Conservation (phyloP, 78 protist species). For the Dictyostelium capitatum region DNA sequence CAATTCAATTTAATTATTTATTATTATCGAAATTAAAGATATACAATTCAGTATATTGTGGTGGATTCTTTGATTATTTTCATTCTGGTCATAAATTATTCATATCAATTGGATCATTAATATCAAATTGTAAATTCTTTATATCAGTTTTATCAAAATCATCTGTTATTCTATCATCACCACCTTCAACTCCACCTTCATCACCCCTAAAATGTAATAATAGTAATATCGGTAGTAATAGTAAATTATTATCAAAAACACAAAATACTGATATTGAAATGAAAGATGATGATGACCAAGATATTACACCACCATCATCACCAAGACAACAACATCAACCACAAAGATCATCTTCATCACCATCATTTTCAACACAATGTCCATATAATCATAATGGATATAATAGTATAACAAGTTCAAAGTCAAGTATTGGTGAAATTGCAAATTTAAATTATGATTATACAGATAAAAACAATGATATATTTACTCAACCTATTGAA, state of each 20-base stretch:
- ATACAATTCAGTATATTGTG: conserved; percentile 22
- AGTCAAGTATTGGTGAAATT: conserved; percentile 37
- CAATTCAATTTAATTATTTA: not conserved
- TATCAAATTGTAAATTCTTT: conserved; percentile 1
- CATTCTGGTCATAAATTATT: conserved; percentile 53
- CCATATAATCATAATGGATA: not conserved
- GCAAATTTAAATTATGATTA: not conserved
- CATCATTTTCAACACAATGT: not conserved
- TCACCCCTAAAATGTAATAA: not conserved
- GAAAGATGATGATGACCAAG: not conserved
- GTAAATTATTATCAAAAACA: not conserved
- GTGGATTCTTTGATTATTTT: conserved; percentile 70
- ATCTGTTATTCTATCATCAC: not conserved
- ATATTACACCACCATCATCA: not conserved
- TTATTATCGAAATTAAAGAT: not conserved
- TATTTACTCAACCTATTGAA: conserved; percentile 15
- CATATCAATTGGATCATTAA: conserved; percentile 37
- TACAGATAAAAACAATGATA: conserved; percentile 13
- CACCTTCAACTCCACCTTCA: not conserved
- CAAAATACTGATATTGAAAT: not conserved
- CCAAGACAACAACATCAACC: not conserved
- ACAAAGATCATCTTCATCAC: not conserved
- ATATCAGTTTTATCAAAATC: conserved; percentile 49
- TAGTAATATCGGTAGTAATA: not conserved
- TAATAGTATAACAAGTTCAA: not conserved